These are phyloP conservation scores for Aspergillus sp. DNA, from an alignment of 2,329 filamentous ascomycete genomes.

Conservation along the genomic window DNA sequence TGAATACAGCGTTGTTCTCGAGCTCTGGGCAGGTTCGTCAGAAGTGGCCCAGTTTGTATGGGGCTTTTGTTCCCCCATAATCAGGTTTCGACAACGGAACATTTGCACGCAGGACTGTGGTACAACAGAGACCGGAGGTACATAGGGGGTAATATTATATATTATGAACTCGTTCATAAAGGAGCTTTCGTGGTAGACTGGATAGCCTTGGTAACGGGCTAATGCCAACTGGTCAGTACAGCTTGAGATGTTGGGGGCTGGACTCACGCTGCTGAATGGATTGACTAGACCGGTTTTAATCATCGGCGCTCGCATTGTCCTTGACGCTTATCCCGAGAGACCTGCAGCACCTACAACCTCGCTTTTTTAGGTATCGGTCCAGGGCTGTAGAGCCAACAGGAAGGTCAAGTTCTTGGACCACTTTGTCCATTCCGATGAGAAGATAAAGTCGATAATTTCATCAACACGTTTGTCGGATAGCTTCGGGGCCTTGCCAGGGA, in stretches of 20 bases:
- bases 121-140: conserved; percentile 3
- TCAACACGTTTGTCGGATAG: conserved; percentile 8
- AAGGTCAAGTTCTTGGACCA: conserved; percentile 8
- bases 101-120: conserved; percentile 4
- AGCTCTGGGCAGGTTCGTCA: too few species aligned
- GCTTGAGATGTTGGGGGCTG: neutral
- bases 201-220: neutral
- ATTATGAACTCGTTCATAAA: neutral
- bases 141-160: neutral
- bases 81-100: conserved; percentile 7
- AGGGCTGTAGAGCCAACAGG: conserved; percentile 2
- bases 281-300: too few species aligned
- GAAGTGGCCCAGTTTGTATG: conserved; percentile 15
- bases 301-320: too few species aligned
- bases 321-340: too few species aligned
- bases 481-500: conserved; percentile 5
- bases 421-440: conserved; percentile 8
- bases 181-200: neutral
- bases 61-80: conserved; percentile 7
- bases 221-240: neutral
- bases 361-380: conserved; percentile 5
- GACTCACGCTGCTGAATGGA: too few species aligned
- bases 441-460: conserved; percentile 10
- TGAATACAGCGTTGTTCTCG: too few species aligned
- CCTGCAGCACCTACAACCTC: conserved; percentile 8